Conservation (phyloP, 495 filamentous ascomycete species). For the Cercophora sp. region DNA sequence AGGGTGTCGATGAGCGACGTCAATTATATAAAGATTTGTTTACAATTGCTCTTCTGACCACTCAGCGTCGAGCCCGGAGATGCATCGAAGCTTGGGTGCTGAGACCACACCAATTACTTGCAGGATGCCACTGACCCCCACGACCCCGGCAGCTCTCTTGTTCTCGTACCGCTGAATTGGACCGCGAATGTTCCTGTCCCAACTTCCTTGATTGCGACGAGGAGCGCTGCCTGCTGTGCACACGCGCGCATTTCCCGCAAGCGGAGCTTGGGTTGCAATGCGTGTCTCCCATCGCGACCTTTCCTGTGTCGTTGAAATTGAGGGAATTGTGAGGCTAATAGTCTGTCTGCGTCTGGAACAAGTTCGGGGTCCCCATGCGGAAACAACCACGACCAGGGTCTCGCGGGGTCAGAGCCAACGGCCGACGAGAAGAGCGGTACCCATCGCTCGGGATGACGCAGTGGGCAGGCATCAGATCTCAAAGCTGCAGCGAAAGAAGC, state of each 20-base stretch:
- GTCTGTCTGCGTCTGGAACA: background rate
- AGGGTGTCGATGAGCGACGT: background rate
- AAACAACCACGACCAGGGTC: background rate
- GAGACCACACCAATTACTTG: background rate
- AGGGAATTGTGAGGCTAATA: background rate
- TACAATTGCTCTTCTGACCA: background rate
- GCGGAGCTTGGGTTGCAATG: too few species aligned
- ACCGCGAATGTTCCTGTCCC: too few species aligned
- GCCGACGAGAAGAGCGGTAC: background rate
- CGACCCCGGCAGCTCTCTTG: too few species aligned
- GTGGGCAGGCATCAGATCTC: too few species aligned
- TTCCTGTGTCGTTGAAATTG: background rate
- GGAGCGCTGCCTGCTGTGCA: too few species aligned
- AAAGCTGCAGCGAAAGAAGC: background rate
- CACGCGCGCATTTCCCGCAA: too few species aligned
- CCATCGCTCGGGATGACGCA: background rate
- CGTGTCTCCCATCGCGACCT: too few species aligned
- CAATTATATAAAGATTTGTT: slow-evolving; percentile 7
- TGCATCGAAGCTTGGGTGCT: too few species aligned
- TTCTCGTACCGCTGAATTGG: too few species aligned
- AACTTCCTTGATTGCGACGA: too few species aligned
- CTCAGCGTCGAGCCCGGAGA: too few species aligned
- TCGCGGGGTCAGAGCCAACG: background rate
- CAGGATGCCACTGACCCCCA: too few species aligned
- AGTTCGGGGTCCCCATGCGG: background rate